Conservation (phyloP, 108 stramenopile species). For the Asterionellopsis glacialis region DNA sequence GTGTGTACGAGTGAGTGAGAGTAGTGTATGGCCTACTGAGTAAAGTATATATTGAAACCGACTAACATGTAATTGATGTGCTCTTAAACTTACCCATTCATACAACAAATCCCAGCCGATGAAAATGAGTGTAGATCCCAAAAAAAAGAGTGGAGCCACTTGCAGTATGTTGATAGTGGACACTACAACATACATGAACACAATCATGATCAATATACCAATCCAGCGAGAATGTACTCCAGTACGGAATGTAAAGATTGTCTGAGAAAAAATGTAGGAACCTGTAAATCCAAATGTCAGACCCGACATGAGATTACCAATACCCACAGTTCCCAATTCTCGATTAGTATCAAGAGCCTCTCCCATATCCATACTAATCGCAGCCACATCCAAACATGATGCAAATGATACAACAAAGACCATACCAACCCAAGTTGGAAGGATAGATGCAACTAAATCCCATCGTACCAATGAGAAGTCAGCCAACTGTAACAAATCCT, state of each 20-base stretch:
- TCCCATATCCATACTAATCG: conserved; percentile 86
- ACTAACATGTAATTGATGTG: too few species aligned
- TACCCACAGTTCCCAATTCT: conserved; percentile 89
- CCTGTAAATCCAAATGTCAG: conserved; percentile 88
- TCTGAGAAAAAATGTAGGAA: conserved; percentile 96
- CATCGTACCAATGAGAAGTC: conserved; percentile 73
- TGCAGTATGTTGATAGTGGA: conserved; percentile 73
- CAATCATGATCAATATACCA: conserved; percentile 67
- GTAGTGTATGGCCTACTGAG: too few species aligned
- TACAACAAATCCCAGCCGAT: conserved; percentile 89
- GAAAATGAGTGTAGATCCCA: conserved; percentile 89
- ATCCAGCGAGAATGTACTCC: conserved; percentile 72
- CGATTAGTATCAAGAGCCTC: conserved; percentile 88
- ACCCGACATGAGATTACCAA: conserved; percentile 87
- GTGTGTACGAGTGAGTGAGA: too few species aligned
- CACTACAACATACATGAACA: conserved; percentile 61
- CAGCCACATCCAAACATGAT: conserved; percentile 94
- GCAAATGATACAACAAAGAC: conserved; percentile 97
- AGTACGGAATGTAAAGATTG: conserved; percentile 96
- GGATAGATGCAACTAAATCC: conserved; percentile 54
- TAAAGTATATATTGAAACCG: too few species aligned
- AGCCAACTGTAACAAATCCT: conserved; percentile 60
- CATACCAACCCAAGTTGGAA: conserved; percentile 92
- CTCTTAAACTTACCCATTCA: conserved; percentile 71
- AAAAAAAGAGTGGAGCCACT: conserved; percentile 87